Conservation (phyloP, 1,284 basidiomycete genomes). For the Exobasidium cylindrosporum region DNA sequence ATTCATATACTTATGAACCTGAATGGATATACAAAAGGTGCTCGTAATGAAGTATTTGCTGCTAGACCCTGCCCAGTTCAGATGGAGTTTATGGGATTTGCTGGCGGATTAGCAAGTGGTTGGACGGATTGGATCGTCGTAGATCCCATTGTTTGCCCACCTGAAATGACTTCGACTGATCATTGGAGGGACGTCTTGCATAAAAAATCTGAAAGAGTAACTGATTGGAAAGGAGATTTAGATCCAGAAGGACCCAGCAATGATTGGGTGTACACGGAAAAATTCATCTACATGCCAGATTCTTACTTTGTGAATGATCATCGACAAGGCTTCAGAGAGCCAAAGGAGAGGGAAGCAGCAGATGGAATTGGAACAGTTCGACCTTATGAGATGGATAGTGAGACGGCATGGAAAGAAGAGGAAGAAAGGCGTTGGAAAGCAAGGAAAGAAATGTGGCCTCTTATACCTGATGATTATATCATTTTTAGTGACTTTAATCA, state of each 20-base stretch:
- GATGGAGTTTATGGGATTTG: conserved; percentile 60
- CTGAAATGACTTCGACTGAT: conserved; percentile 58
- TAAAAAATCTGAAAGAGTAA: conserved; percentile 16
- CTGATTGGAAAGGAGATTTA: conserved; percentile 59
- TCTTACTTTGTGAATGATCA: conserved; percentile 68
- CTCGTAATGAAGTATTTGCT: conserved; percentile 66
- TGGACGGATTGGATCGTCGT: conserved; percentile 68
- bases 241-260: conserved; percentile 62
- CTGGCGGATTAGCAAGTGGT: conserved; percentile 63
- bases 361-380: not conserved
- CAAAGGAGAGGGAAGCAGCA: conserved; percentile 1
- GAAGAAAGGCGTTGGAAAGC: conserved; percentile 59
- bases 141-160: conserved; percentile 62
- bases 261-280: conserved; percentile 62
- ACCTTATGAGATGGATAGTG: conserved; percentile 20
- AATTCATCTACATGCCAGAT: conserved; percentile 59
- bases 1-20: conserved; percentile 65
- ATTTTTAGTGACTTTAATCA: conserved; percentile 69
- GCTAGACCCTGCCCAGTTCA: conserved; percentile 64
- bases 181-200: conserved; percentile 53
- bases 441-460: conserved; percentile 58
- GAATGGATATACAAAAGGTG: conserved; percentile 67
- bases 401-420: conserved; percentile 61
- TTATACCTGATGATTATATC: conserved; percentile 57
- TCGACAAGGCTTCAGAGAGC: conserved; percentile 60